A percentile compares a stretch with the other conserved stretches of the same genome.
Conservation (phyloP, 208 protist species). For the Trypanosoma boissoni region DNA sequence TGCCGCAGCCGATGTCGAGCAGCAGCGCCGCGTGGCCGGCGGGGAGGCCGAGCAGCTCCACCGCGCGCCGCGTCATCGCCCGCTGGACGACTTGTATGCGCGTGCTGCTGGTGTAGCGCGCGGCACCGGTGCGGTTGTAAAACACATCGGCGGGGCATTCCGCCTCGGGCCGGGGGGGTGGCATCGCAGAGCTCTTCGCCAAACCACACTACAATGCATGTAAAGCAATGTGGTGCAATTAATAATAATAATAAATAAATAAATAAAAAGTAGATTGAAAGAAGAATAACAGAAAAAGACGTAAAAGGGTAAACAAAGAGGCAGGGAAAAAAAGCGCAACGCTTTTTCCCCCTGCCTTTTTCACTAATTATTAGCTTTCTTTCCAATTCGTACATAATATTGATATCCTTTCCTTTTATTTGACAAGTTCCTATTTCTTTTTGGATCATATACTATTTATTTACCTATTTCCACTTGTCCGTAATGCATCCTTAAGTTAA, state of each 20-base stretch:
- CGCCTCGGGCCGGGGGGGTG: conserved; percentile 85
- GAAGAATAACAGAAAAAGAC: not conserved
- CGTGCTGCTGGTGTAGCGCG: conserved; percentile 94
- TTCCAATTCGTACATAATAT: too few relatives aligned
- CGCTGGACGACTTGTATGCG: conserved; percentile 97
- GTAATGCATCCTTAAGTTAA: not conserved
- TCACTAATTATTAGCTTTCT: too few relatives aligned
- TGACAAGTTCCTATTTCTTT: too few relatives aligned
- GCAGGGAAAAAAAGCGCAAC: too few relatives aligned
- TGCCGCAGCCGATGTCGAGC: conserved; percentile 99
- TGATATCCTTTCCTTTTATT: too few relatives aligned
- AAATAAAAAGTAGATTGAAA: not conserved
- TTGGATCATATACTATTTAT: not conserved
- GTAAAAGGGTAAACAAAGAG: not conserved
- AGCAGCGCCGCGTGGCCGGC: conserved; percentile 62
- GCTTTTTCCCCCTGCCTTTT: too few relatives aligned
- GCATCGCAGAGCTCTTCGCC: conserved; percentile 36
- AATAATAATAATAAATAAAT: too few relatives aligned
- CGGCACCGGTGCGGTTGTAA: conserved; percentile 95
- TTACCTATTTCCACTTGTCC: not conserved
- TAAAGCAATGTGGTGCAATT: not conserved
- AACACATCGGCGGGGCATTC: conserved; percentile 94
- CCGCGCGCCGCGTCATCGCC: conserved; percentile 95
- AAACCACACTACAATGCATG: not conserved
- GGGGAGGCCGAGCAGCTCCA: conserved; percentile 96